phyloP scores from a whole-genome alignment of 73 alveolate species.

The Uronychia binucleata region DNA sequence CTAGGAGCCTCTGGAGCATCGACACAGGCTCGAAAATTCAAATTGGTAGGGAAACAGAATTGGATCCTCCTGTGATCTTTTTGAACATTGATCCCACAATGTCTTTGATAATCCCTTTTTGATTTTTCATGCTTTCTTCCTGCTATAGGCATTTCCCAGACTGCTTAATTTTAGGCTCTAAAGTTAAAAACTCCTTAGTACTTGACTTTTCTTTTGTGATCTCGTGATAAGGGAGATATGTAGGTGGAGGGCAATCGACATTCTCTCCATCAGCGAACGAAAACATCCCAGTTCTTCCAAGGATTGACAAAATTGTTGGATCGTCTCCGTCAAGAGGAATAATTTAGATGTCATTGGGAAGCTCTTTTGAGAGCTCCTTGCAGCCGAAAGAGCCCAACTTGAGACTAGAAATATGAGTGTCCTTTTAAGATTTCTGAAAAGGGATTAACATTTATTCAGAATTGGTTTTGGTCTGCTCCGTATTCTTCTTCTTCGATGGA shows the following conservation, averaged over 20 bases:
- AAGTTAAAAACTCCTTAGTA: no score
- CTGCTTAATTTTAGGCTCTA: no score
- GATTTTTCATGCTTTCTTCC: constrained; percentile 23
- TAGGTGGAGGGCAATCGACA: constrained; percentile 51
- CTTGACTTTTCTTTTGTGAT: no score
- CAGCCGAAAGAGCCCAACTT: no score
- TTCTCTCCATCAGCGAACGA: constrained; percentile 32
- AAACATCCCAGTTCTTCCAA: constrained; percentile 9
- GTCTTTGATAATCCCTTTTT: constrained; percentile 54
- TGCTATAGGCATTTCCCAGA: no score
- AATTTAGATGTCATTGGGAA: constrained; percentile 1
- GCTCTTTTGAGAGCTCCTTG: no score
- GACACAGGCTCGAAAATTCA: constrained; percentile 57
- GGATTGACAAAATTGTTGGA: constrained; percentile 1
- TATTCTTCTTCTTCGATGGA: no score
- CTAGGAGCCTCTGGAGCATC: constrained; percentile 50
- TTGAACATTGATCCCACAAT: constrained; percentile 41
- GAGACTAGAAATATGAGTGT: no score
- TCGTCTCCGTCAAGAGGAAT: constrained; percentile 26
- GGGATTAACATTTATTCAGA: no score
- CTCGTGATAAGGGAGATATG: constrained; percentile 31
- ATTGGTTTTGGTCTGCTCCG: no score
- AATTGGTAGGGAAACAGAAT: constrained; percentile 60
- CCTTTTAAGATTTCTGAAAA: no score
- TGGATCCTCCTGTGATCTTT: constrained; percentile 43